Evolutionary conservation across 495 filamentous ascomycete species (phyloP), one percentile per base, ranked within the genome.

Genomic region (Pseudoneurospora amorphoporcata): DNA sequence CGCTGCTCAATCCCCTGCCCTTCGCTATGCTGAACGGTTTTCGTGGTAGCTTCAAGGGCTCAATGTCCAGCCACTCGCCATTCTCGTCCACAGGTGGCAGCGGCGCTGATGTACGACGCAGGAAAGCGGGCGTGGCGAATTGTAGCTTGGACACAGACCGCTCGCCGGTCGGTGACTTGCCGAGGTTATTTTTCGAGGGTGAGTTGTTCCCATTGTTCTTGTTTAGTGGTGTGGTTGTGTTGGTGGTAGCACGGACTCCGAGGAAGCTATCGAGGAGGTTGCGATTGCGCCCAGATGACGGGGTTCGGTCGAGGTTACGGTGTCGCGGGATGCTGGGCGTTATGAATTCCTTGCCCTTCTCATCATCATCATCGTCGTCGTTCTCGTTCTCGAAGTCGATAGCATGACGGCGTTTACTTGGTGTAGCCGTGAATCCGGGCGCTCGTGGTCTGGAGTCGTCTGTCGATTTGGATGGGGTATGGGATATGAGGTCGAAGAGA

Each of bases 401-500:
- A 84, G 4, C 85, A 81, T 38, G 39, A 17, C 68, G 68, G 2
- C 47, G 68, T 29, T 39, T 43, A 45, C 68, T 73, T n/a, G 73
- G 65, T 9, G 73, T 29, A 19, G 73, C 19, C 2, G 70, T 53
- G 12, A 69, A 38, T n/a, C 72, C 68, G n/a, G 53, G 12, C 14
- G 14, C 53, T 65, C 53, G 29, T 65, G 29, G 29, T 37, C 17
- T 65, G 17, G 9, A 1, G 39, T 69, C n/a, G 4, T 70, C 35
- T 19, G 68, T 72, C 19, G 76, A 58, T 16, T 70, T 69, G 39
- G 78, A 78, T 1, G 78, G 78, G 2, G 90, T 87, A 45, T 88
- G 87, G 32, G 88, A 87, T 7, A 97, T 85, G 38, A 94, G 84
- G 78, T 99, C 95, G 76, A 98, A 99, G n/a, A 99, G 81, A 4